Percentiles rank a stretch among this genome's conserved stretches.
Conservation (phyloP, 2,329 filamentous ascomycete species). For the Aaosphaeria arxii region DNA sequence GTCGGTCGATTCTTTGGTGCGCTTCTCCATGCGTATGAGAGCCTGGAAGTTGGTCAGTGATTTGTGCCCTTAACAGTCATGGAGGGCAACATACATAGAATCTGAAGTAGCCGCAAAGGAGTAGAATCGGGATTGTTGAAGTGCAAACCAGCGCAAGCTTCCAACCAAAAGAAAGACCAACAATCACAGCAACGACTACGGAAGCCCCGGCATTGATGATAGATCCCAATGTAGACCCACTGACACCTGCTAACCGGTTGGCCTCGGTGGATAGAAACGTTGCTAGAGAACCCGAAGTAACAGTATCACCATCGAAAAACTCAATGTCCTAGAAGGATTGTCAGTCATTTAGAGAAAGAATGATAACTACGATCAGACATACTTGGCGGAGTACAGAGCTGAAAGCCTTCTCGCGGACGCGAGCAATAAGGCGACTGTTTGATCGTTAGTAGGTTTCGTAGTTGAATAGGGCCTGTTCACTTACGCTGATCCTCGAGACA, state of each 20-base stretch:
- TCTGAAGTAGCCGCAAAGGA: conserved; percentile 79
- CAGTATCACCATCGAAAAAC: conserved; percentile 89
- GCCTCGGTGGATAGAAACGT: conserved; percentile 67
- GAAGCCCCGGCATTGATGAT: conserved; percentile 78
- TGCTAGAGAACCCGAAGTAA: conserved; percentile 84
- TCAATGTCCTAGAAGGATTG: conserved; percentile 69
- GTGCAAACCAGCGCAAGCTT: conserved; percentile 84
- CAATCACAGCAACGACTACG: conserved; percentile 66
- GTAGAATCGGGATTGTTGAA: conserved; percentile 71
- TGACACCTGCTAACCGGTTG: conserved; percentile 85
- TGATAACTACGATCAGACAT: not conserved
- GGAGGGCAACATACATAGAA: conserved; percentile 62
- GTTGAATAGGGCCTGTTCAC: not conserved
- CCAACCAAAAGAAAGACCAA: conserved; percentile 76
- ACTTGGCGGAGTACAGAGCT: conserved; percentile 70
- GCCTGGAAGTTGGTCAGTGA: conserved; percentile 56
- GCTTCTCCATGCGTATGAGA: conserved; percentile 74
- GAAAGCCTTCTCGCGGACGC: conserved; percentile 80
- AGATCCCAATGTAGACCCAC: conserved; percentile 83
- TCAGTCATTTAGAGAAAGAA: not conserved
- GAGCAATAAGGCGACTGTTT: conserved; percentile 66
- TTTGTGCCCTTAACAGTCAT: not conserved
- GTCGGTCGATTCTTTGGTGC: conserved; percentile 73
- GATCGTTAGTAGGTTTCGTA: not conserved
- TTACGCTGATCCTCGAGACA: conserved; percentile 53